These are phyloP conservation scores for Heritiera littoralis DNA, from an alignment of 345 rosid genomes.

Conservation along the genomic window DNA sequence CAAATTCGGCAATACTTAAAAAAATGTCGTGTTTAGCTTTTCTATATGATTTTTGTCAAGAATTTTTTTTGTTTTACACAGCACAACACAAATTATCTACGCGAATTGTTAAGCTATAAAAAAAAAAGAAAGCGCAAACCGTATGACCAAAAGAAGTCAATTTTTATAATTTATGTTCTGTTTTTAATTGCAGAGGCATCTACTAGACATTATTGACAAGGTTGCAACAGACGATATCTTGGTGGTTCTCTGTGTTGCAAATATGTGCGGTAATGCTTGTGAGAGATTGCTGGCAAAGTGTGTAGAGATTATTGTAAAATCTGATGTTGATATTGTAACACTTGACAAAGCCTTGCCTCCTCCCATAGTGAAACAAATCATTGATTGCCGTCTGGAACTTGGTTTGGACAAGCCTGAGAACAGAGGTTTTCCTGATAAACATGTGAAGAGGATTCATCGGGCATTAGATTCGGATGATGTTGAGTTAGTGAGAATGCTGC, in stretches of 20 bases:
- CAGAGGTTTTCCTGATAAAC: slow-evolving; percentile 46
- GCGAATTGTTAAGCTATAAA: no score
- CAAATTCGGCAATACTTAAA: no score
- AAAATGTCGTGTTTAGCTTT: no score
- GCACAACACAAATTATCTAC: no score
- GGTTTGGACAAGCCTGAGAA: slow-evolving; percentile 40
- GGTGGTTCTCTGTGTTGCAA: slow-evolving; percentile 57
- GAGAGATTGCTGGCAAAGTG: slow-evolving; percentile 53
- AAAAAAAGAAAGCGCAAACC: not conserved
- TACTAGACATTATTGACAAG: slow-evolving; percentile 64
- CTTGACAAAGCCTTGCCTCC: slow-evolving; percentile 69
- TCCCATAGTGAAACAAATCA: slow-evolving; percentile 48
- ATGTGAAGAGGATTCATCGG: slow-evolving; percentile 59
- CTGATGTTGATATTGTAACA: slow-evolving; percentile 55
- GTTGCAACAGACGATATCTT: slow-evolving; percentile 59
- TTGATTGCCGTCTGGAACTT: slow-evolving; percentile 41
- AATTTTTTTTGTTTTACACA: no score
- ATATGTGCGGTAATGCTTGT: slow-evolving; percentile 54
- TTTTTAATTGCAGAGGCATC: slow-evolving; percentile 53
- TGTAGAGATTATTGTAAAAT: slow-evolving; percentile 52
- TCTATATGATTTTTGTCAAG: no score
- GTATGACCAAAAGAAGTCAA: not conserved
- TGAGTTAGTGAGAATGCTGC: slow-evolving; percentile 75
- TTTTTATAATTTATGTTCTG: slow-evolving; percentile 17
- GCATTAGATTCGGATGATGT: slow-evolving; percentile 90